A percentile compares a stretch with the other conserved stretches of the same genome.
Evolutionary conservation across 495 filamentous ascomycete genomes (phyloP).

Genomic region (Collariella sp.): DNA sequence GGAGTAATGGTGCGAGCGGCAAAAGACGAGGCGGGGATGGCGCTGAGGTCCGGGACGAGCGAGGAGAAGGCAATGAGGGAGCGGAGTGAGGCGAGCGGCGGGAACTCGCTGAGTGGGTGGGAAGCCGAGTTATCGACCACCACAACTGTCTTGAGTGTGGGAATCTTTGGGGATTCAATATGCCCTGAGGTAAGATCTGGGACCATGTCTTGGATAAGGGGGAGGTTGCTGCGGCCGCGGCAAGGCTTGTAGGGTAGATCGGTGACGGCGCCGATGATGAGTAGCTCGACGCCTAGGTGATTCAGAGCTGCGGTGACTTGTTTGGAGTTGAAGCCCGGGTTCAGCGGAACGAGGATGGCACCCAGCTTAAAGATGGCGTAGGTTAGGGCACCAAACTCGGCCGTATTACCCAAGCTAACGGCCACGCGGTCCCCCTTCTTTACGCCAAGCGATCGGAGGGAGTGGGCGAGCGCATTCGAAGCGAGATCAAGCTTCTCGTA

Average conservation of each 20-base stretch:
- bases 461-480: conserved; percentile 70
- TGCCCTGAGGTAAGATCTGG: conserved; percentile 45
- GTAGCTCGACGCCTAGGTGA: conserved; percentile 65
- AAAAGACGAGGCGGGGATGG: conserved; percentile 16
- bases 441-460: conserved; percentile 64
- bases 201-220: conserved; percentile 56
- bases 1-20: conserved; percentile 33
- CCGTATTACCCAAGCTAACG: conserved; percentile 74
- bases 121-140: conserved; percentile 72
- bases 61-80: conserved; percentile 47
- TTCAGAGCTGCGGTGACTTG: conserved; percentile 72
- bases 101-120: conserved; percentile 29
- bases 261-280: conserved; percentile 78
- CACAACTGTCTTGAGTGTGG: conserved; percentile 61
- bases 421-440: conserved; percentile 78
- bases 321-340: conserved; percentile 75
- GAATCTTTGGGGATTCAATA: conserved; percentile 57
- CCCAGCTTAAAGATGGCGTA: conserved; percentile 92
- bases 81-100: conserved; percentile 14
- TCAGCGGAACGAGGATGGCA: conserved; percentile 83
- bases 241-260: conserved; percentile 76
- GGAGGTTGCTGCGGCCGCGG: conserved; percentile 58
- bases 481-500: conserved; percentile 65
- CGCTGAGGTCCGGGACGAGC: conserved; percentile 30
- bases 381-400: conserved; percentile 71